Evolutionary conservation across 2,329 filamentous ascomycete genomes (phyloP).

Genomic region (Exophiala mesophila): DNA sequence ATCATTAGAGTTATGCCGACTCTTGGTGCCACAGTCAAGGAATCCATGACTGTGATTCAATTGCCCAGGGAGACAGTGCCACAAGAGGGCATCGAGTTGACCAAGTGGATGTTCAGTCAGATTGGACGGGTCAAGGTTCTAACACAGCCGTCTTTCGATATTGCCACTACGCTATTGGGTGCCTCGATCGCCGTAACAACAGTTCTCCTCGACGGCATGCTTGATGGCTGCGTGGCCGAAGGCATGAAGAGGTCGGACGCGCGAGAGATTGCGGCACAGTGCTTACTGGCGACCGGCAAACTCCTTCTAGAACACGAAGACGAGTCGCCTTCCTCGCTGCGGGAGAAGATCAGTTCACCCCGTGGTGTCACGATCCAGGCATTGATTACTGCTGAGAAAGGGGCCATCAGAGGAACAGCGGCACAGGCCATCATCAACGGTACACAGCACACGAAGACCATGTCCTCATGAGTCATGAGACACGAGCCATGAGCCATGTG

Average conservation of each 20-base stretch:
- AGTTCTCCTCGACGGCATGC: constrained; percentile 46
- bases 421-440: not conserved
- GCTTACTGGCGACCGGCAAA: constrained; percentile 45
- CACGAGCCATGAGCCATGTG: no score
- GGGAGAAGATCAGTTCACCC: constrained; percentile 47
- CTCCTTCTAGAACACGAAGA: constrained; percentile 40
- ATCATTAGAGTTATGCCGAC: constrained; percentile 43
- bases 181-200: constrained; percentile 8
- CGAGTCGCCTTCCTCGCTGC: constrained; percentile 25
- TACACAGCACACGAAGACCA: not conserved
- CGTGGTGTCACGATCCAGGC: constrained; percentile 49
- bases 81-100: constrained; percentile 35
- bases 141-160: constrained; percentile 52
- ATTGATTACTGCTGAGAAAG: constrained; percentile 44
- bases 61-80: constrained; percentile 42
- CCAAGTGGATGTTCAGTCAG: constrained; percentile 35
- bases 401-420: constrained; percentile 16
- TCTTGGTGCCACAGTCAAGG: constrained; percentile 39
- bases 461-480: not conserved
- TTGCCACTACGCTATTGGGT: constrained; percentile 50
- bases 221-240: constrained; percentile 50
- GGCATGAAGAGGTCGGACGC: constrained; percentile 47
- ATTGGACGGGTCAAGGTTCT: constrained; percentile 49
- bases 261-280: constrained; percentile 49
- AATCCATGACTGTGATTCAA: constrained; percentile 48